Evolutionary conservation across 768 basidiomycete genomes (phyloP), one percentile per base, ranked within the genome.

Genomic region (Termitomyces heimii): DNA sequence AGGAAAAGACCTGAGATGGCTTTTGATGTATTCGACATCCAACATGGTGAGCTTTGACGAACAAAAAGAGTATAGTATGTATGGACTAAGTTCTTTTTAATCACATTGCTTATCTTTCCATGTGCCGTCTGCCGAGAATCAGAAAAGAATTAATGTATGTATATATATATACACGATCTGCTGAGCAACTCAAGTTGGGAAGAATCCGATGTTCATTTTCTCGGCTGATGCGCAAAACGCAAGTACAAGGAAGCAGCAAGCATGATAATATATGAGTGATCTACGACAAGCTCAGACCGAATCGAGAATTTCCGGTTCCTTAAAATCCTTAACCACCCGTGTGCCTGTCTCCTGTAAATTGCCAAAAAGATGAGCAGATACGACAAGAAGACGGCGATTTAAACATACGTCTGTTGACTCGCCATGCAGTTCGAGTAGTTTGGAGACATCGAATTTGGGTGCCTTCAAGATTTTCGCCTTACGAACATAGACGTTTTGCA

Each of bases 391-490:
- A 40, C 51, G 59, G 39, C 40, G 18, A 53, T 22, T 3, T 2
- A 47, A 35, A 84, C 94, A 68, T 70, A 94, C 95, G 67, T 96
- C 92, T 67, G 87, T 90, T 65, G 91, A 86, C 74, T 97, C 95
- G 62, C 94, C 94, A 73, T 98, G 97, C 57, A 96, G 85, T 74
- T 99, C 97, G 63, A 98, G 84, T 51, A 98, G 81, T 78, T 98
- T 98, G 63, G 89, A 86, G 56, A 94, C 81, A 73, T 97, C 95
- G 72, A 96, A 94, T 74, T 96, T 97, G 63, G 97, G 97, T 62
- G 95, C 81, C 78, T 98, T 98, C 69, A 99, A 81, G 71, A 99
- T 98, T 84, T 99, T 99, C 66, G 91, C 95, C 82, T 99, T 98
- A 77, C 97, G 90, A 68, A 98, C 84, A 79, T 94, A 96, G 70